Evolutionary conservation across 176 grass and related monocot genomes (phyloP).

Genomic region (Cymbopogon citratus): DNA sequence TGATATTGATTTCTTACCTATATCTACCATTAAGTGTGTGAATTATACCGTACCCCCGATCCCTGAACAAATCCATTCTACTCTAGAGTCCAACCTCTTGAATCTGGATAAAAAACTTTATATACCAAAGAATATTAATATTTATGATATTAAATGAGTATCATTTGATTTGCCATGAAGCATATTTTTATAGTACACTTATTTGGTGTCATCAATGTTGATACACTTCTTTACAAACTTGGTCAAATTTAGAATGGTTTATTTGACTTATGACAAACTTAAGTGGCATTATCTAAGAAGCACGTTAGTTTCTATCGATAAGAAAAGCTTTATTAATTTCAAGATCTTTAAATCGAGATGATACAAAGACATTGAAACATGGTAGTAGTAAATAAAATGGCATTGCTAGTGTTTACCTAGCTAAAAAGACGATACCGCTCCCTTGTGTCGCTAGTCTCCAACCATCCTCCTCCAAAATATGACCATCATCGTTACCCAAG

Average conservation of each 20-base stretch:
- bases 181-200: background rate
- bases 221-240: background rate
- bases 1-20: background rate
- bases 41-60: background rate
- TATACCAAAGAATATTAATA: background rate
- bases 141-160: background rate
- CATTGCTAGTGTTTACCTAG: background rate
- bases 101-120: background rate
- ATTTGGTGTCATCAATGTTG: background rate
- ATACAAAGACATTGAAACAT: too few species aligned
- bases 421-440: background rate
- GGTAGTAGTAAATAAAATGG: background rate
- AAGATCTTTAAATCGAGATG: too few species aligned
- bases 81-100: background rate
- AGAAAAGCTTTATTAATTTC: too few species aligned
- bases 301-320: too few species aligned
- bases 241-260: background rate
- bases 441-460: background rate
- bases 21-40: background rate
- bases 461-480: too few species aligned
- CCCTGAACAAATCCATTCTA: background rate
- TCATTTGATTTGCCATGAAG: too few species aligned
- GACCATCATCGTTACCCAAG: background rate
- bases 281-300: background rate
- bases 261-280: background rate